Percentiles rank a stretch among this genome's conserved stretches.
Evolutionary conservation across 2,329 filamentous ascomycete genomes (phyloP).

Genomic region (Fusarium gaditjirri): DNA sequence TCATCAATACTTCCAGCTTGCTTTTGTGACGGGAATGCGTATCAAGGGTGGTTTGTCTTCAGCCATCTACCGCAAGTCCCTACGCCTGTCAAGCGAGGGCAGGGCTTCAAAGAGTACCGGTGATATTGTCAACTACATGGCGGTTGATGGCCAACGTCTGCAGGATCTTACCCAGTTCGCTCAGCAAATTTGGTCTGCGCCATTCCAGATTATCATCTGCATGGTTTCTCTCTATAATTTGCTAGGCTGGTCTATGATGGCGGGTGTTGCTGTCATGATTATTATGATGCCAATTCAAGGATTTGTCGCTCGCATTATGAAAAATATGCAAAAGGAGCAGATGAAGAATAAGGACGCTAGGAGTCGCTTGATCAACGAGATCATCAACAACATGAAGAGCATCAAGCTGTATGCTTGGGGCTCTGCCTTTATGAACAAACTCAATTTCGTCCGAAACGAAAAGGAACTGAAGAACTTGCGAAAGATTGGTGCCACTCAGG

Average conservation of each 20-base stretch:
- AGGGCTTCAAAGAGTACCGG: slow-evolving; percentile 89
- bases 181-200: slow-evolving; percentile 95
- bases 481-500: slow-evolving; percentile 94
- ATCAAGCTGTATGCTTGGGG: slow-evolving; percentile 99
- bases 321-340: slow-evolving; percentile 91
- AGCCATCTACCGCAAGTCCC: slow-evolving; percentile 90
- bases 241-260: slow-evolving; percentile 95
- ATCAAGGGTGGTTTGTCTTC: slow-evolving; percentile 92
- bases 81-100: slow-evolving; percentile 92
- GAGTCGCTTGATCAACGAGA: slow-evolving; percentile 94
- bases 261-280: slow-evolving; percentile 94
- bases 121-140: slow-evolving; percentile 99
- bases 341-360: slow-evolving; percentile 99
- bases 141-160: slow-evolving; percentile 94
- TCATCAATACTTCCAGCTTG: slow-evolving; percentile 96
- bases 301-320: slow-evolving; percentile 91
- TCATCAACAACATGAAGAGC: slow-evolving; percentile 99
- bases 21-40: slow-evolving; percentile 96
- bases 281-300: slow-evolving; percentile 98
- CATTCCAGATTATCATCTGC: slow-evolving; percentile 95
- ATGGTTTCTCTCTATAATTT: slow-evolving; percentile 96
- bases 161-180: slow-evolving; percentile 96
- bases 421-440: slow-evolving; percentile 94
- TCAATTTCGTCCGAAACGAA: slow-evolving; percentile 96
- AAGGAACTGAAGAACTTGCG: slow-evolving; percentile 93